Evolutionary conservation across 177 flowering plant genomes (phyloP), one percentile per base, ranked within the genome.

Genomic region (Vitis hybrid): DNA sequence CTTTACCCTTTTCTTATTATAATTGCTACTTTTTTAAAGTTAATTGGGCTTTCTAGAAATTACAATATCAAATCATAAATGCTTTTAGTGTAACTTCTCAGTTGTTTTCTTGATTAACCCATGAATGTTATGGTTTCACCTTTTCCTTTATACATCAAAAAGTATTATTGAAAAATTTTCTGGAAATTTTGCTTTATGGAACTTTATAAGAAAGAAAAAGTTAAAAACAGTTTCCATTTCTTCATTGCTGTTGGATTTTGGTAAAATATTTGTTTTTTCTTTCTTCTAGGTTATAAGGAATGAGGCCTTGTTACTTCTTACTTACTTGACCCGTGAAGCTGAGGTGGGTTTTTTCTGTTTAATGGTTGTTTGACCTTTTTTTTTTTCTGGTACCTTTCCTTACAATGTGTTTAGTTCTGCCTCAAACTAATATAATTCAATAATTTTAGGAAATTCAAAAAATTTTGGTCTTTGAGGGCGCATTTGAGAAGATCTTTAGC

Each of bases 401-500:
- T 45, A 16, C 33, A 20, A 53, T 39, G 14, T 12, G 55, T 56
- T 62, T 19, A 4, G 2, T n/a, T 75, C 51, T 71, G 13, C 11
- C 55, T 15, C 62, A 77, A 64, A 73, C 12, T 45, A 31, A 22
- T 65, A 64, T 59, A 15, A 45, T 74, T 70, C 16, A 55, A 50
- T 66, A 65, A 58, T 72, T 76, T 58, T 82, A 95, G 98, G 99
- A 95, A 74, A 95, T 95, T 78, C 97, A 95, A 88, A 95, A 95
- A 78, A 91, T 95, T 77, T 81, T 95, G 59, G 99, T 95, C 66
- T 95, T 95, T 81, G 99, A 95, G 84, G 97, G 98, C 69, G 98
- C 92, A 62, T 92, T 96, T 79, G 99, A 96, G 74, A 96, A 96
- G 82, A 93, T 96, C n/a, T 96, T 96, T 79, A 89, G 94, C 77